phyloP scores from a whole-genome alignment of 306 rosid genomes.

The Vigna nakashimae region DNA sequence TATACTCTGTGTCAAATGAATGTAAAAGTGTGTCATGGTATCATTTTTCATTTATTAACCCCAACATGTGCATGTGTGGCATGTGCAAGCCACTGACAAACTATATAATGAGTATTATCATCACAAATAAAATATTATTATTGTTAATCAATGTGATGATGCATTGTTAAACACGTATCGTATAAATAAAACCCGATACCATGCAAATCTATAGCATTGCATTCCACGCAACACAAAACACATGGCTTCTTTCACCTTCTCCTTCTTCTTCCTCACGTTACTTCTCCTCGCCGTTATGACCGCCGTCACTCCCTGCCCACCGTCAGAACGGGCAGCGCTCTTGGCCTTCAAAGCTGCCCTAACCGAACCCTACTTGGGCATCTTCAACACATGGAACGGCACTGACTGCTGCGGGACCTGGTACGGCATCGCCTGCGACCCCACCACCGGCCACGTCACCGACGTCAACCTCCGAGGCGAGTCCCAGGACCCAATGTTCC shows the following conservation, averaged over 20 bases:
- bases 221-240: neutral
- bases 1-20: too few species aligned
- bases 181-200: slow-evolving; percentile 13
- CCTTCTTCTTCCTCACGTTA: slow-evolving; percentile 38
- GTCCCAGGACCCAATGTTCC: slow-evolving; percentile 73
- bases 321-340: slow-evolving; percentile 77
- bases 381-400: slow-evolving; percentile 77
- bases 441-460: slow-evolving; percentile 61
- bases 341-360: slow-evolving; percentile 66
- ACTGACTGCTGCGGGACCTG: slow-evolving; percentile 69
- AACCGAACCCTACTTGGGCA: slow-evolving; percentile 73
- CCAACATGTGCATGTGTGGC: slow-evolving; percentile 47
- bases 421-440: slow-evolving; percentile 83
- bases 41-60: neutral
- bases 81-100: slow-evolving; percentile 45
- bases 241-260: slow-evolving; percentile 51
- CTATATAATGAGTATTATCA: neutral
- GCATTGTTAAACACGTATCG: neutral
- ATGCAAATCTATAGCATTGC: slow-evolving; percentile 32
- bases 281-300: slow-evolving; percentile 50
- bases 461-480: slow-evolving; percentile 91
- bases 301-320: slow-evolving; percentile 65
- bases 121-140: neutral
- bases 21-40: too few species aligned
- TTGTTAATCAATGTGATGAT: neutral